These are phyloP conservation scores for Kandelia obovata DNA, from an alignment of 345 rosid species.

Conservation along the genomic window DNA sequence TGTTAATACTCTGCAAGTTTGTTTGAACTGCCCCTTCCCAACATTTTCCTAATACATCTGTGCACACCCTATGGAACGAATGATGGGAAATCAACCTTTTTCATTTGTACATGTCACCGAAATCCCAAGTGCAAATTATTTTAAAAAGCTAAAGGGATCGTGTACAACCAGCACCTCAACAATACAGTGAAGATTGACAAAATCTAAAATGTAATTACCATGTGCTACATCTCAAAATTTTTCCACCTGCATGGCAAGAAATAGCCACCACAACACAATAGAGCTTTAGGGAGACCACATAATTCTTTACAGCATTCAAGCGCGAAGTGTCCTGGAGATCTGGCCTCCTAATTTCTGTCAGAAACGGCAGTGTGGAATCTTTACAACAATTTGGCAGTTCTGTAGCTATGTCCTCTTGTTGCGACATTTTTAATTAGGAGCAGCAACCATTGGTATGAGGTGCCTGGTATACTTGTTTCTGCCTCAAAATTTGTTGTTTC, in stretches of 20 bases:
- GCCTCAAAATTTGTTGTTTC: constrained; percentile 47
- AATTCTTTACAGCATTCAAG: background rate
- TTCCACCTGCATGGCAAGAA: background rate
- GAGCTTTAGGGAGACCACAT: constrained; percentile 1
- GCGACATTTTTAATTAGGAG: constrained; percentile 18
- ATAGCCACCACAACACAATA: too few species aligned
- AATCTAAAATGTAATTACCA: background rate
- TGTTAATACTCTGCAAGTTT: too few species aligned
- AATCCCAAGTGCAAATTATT: too few species aligned
- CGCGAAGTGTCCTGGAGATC: background rate
- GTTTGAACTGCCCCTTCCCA: too few species aligned
- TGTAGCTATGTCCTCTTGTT: background rate
- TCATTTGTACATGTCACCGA: too few species aligned
- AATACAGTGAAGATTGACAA: background rate
- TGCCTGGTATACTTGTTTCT: constrained; percentile 37
- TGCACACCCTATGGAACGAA: too few species aligned
- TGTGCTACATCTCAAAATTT: background rate
- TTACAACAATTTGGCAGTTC: background rate
- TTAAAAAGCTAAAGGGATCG: too few species aligned
- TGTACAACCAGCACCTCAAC: too few species aligned
- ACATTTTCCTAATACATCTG: too few species aligned
- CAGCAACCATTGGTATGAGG: constrained; percentile 48
- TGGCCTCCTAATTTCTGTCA: background rate
- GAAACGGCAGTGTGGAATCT: background rate
- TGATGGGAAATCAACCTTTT: too few species aligned